phyloP scores from a whole-genome alignment of 306 rosid genomes.

The Dryas alaskensis region DNA sequence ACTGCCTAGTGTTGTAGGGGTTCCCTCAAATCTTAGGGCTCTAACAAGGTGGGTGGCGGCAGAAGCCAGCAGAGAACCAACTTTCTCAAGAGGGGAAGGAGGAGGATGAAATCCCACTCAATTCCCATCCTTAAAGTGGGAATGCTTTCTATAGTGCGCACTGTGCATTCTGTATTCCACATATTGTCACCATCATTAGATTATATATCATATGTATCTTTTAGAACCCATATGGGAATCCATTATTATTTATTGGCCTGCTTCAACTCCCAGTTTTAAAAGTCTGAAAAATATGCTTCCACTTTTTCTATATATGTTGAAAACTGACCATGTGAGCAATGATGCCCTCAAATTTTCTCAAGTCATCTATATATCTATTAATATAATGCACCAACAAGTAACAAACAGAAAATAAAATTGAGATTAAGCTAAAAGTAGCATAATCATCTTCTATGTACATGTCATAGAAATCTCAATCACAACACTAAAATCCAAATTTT shows the following conservation, averaged over 20 bases:
- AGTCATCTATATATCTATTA: not conserved
- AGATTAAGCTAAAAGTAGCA: not conserved
- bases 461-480: slow-evolving; percentile 4
- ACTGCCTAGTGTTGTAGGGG: not conserved
- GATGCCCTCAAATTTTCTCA: slow-evolving; percentile 3
- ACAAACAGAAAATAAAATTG: not conserved
- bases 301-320: not conserved
- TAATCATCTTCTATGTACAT: slow-evolving; percentile 3
- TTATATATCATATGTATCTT: not conserved
- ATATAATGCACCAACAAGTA: not conserved
- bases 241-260: not conserved
- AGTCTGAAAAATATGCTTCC: not conserved
- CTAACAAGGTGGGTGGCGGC: not conserved
- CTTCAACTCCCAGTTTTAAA: not conserved
- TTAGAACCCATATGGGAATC: not conserved
- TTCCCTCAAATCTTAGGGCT: not conserved
- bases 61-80: not conserved
- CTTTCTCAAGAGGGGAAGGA: not conserved
- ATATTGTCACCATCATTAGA: not conserved
- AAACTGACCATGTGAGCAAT: not conserved
- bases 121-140: not conserved
- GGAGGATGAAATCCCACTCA: not conserved
- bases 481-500: not conserved
- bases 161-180: not conserved
- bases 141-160: slow-evolving; percentile 19